Evolutionary conservation across 1,139 yeast species (phyloP).

Genomic region (Scheffersomyces titani): DNA sequence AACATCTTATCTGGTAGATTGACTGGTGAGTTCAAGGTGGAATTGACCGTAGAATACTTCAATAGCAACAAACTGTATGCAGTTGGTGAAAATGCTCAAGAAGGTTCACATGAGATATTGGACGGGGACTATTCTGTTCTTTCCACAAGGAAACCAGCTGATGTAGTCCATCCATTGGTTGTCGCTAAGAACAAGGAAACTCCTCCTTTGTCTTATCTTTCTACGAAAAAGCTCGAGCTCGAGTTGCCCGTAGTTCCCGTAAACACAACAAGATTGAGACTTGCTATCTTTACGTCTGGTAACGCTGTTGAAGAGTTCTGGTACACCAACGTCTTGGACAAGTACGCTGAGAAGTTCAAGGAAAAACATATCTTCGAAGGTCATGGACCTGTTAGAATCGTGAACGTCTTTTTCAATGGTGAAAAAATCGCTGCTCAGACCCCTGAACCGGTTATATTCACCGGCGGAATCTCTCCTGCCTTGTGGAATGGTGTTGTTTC

Average conservation of each 20-base stretch:
- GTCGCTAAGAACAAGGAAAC: slow-evolving; percentile 5
- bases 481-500: slow-evolving; percentile 82
- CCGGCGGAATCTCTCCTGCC: slow-evolving; percentile 80
- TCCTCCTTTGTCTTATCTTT: slow-evolving; percentile 48
- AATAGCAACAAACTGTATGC: slow-evolving; percentile 15
- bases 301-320: slow-evolving; percentile 83
- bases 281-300: slow-evolving; percentile 71
- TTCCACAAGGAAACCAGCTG: slow-evolving; percentile 29
- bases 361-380: slow-evolving; percentile 40
- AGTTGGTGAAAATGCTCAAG: background rate
- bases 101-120: background rate
- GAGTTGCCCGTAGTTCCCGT: slow-evolving; percentile 40
- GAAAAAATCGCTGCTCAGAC: slow-evolving; percentile 48
- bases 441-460: slow-evolving; percentile 62
- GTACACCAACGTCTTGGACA: slow-evolving; percentile 67
- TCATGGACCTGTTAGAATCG: slow-evolving; percentile 64
- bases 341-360: slow-evolving; percentile 12
- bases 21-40: slow-evolving; percentile 63
- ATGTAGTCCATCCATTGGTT: slow-evolving; percentile 32
- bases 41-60: slow-evolving; percentile 55
- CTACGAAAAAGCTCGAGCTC: slow-evolving; percentile 34
- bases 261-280: slow-evolving; percentile 58
- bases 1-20: slow-evolving; percentile 58
- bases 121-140: slow-evolving; percentile 16
- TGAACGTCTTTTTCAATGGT: slow-evolving; percentile 54